Base-by-base conservation (phyloP, 345 rosid genomes). In the Salix caprea region DNA sequence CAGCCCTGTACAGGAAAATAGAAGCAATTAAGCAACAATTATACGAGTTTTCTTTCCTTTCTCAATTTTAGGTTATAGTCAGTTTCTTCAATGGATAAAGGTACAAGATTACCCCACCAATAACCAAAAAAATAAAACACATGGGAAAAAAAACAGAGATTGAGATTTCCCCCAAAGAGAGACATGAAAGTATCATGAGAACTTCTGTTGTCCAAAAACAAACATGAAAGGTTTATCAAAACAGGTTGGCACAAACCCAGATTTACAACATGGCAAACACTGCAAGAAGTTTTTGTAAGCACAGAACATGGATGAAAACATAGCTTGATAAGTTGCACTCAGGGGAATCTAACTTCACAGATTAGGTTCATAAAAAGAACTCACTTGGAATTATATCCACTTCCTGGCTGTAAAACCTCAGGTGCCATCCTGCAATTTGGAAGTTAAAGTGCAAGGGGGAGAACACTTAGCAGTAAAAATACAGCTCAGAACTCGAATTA, bases 381-480 rank as follows among this genome's bases (percentile, higher is more conserved):
- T 86, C 77, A 96, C 99, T 94, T 96, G 79, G 94, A 94, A 88
- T 96, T 89, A 80, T 96, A 96, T 86, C 99, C 98, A 81, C 93
- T 89, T 79, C 96, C 97, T 26, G 95, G 98, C 90, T 96, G 99
- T 85, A 96, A 84, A 42, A 96, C 99, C 86, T 96, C 99, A 1
- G 98, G 99, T 58, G 99, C 99, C 97, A 94, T 96, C 99, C 99
- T 96, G 88, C 71, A 82, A 80, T 77, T 68, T 37, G 76, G 71
- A 77, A 80, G 61, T 79, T 68, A 62, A 62, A 73, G 62, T 54
- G 23, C 56, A 21, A 18, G 52, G 28, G 65, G 64, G 36, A 42
- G 44, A 64, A 54, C 46, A 56, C 5, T 52, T 19, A 32, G 7
- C 16, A 65, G 61, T 34, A 64, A 18, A 73, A 67, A 65, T 19